Evolutionary conservation across 2,329 filamentous ascomycete genomes (phyloP).

Genomic region (Cytospora paraplurivora): DNA sequence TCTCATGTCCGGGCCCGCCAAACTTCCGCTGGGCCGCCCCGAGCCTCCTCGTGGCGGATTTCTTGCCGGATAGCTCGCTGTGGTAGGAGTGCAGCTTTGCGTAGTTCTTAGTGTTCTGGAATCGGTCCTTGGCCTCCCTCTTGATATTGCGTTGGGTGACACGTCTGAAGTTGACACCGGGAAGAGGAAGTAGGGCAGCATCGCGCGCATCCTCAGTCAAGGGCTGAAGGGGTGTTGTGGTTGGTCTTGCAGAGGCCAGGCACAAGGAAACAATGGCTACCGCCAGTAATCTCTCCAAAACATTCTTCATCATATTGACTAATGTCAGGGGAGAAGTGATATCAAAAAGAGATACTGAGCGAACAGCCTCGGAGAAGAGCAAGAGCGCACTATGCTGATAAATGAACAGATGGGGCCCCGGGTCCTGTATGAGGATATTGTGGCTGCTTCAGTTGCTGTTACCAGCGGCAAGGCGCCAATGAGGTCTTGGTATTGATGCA

Average conservation of each 20-base stretch:
- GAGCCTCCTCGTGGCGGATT: neutral
- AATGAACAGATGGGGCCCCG: neutral
- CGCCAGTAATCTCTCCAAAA: neutral
- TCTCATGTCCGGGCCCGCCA: conserved; percentile 36
- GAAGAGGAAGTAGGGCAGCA: neutral
- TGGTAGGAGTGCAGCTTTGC: neutral
- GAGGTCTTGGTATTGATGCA: too few species aligned
- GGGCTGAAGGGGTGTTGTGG: neutral
- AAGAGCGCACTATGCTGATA: neutral
- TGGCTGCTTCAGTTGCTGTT: neutral
- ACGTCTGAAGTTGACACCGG: neutral
- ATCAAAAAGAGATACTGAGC: neutral
- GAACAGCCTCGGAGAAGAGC: neutral
- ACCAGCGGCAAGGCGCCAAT: neutral
- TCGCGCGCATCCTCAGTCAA: neutral
- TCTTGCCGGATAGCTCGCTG: neutral
- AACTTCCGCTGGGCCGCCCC: conserved; percentile 32
- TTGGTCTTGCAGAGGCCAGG: neutral
- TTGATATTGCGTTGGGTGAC: neutral
- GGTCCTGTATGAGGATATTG: neutral
- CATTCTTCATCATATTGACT: neutral
- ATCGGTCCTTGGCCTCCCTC: conserved; percentile 3
- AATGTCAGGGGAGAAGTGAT: neutral
- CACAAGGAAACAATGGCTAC: neutral
- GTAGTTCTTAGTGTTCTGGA: conserved; percentile 12